Evolutionary conservation across 371 early-diverging fungal species (phyloP).

Genomic region (Mucor piriformis): DNA sequence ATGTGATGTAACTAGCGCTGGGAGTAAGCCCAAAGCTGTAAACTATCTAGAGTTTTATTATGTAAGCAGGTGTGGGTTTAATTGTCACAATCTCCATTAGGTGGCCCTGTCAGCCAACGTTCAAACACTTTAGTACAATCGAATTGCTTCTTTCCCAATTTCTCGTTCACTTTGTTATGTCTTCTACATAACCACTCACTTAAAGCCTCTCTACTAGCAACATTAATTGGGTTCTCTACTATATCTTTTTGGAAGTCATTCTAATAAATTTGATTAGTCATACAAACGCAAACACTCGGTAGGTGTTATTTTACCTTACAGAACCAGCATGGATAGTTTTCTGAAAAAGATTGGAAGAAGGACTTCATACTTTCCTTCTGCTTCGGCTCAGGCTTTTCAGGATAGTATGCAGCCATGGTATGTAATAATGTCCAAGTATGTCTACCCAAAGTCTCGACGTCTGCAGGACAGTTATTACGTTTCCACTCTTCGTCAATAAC

Average conservation of each 20-base stretch:
- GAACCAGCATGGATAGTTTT: conserved; percentile 93
- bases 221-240: conserved; percentile 81
- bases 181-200: conserved; percentile 92
- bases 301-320: conserved; percentile 75
- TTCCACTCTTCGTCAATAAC: conserved; percentile 38
- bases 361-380: conserved; percentile 75
- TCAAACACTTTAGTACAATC: conserved; percentile 94
- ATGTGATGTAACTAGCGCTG: no score
- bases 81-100: conserved; percentile 75
- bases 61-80: not conserved
- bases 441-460: conserved; percentile 85
- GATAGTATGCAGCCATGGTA: conserved; percentile 98
- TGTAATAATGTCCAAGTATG: conserved; percentile 98
- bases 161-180: conserved; percentile 97
- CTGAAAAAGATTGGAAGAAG: conserved; percentile 76
- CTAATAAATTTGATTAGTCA: conserved; percentile 19
- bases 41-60: not conserved
- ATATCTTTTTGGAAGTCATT: conserved; percentile 80
- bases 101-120: conserved; percentile 90
- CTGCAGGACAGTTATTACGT: conserved; percentile 84
- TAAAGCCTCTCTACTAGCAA: conserved; percentile 72
- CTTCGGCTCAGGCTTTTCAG: conserved; percentile 72
- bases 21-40: no score
- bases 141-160: conserved; percentile 89
- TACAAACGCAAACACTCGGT: not conserved